A percentile compares a stretch with the other conserved stretches of the same genome.
These are phyloP conservation scores for Trichophyton equinum DNA, from an alignment of 2,329 filamentous ascomycete genomes.

Conservation along the genomic window DNA sequence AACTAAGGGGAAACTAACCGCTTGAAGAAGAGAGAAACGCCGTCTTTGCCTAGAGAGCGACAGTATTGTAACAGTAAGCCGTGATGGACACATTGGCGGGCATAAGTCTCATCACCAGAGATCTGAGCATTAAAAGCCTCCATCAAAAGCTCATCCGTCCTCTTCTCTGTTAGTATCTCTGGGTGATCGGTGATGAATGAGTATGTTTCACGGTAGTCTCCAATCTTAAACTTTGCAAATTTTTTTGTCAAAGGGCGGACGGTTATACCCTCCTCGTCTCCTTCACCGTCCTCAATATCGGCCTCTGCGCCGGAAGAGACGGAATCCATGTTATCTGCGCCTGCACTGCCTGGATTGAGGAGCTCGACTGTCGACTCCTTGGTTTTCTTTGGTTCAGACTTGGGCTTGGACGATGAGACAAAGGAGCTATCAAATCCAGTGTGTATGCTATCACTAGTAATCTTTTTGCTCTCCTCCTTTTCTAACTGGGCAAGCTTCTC, in stretches of 20 bases:
- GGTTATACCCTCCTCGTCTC: slow-evolving; percentile 61
- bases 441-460: slow-evolving; percentile 81
- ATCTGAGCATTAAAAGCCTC: slow-evolving; percentile 84
- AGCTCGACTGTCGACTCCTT: slow-evolving; percentile 48
- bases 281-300: slow-evolving; percentile 39
- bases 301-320: slow-evolving; percentile 48
- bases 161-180: slow-evolving; percentile 64
- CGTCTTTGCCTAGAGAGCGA: slow-evolving; percentile 73
- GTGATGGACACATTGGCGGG: slow-evolving; percentile 83
- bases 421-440: slow-evolving; percentile 83
- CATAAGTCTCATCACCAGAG: slow-evolving; percentile 60
- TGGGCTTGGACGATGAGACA: slow-evolving; percentile 48
- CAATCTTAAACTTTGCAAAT: slow-evolving; percentile 65
- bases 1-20: slow-evolving; percentile 35
- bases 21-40: slow-evolving; percentile 89
- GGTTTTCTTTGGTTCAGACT: slow-evolving; percentile 31
- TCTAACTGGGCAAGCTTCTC: slow-evolving; percentile 69
- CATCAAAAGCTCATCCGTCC: slow-evolving; percentile 81
- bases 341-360: slow-evolving; percentile 51
- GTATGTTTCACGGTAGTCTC: slow-evolving; percentile 60
- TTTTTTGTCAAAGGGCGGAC: slow-evolving; percentile 64
- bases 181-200: slow-evolving; percentile 70
- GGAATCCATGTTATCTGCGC: slow-evolving; percentile 23
- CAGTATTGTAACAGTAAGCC: slow-evolving; percentile 90
- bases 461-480: slow-evolving; percentile 74